Percentiles rank a stretch among this genome's conserved stretches.
phyloP scores from a whole-genome alignment of 176 grass and related monocot genomes.

The Musa acuminata region DNA sequence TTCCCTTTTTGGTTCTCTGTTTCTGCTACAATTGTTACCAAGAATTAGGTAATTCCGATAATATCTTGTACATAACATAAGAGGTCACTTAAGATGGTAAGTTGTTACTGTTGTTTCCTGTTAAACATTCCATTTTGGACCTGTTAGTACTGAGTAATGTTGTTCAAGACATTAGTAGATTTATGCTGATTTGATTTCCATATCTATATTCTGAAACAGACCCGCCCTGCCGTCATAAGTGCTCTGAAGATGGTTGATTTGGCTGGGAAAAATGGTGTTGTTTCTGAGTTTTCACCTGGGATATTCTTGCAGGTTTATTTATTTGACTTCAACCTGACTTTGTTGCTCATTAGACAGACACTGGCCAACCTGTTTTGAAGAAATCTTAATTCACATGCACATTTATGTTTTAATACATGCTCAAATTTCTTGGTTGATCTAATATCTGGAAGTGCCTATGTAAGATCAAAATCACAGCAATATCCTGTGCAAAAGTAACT shows the following conservation, averaged over 20 bases:
- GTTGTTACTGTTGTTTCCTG: background rate
- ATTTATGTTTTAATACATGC: background rate
- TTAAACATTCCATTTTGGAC: background rate
- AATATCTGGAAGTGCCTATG: background rate
- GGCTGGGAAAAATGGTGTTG: constrained; percentile 68
- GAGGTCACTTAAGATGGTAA: background rate
- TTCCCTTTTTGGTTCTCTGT: background rate
- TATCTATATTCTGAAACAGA: constrained; percentile 37
- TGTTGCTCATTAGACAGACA: constrained; percentile 11
- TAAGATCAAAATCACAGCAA: background rate
- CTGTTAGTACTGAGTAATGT: background rate
- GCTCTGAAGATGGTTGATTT: constrained; percentile 60
- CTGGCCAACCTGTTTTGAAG: constrained; percentile 4
- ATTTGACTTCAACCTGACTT: constrained; percentile 1
- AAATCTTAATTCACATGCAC: background rate
- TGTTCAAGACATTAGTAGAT: background rate
- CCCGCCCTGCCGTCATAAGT: constrained; percentile 65
- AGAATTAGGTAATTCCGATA: too few relatives aligned
- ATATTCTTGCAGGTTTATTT: constrained; percentile 84
- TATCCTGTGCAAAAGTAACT: too few relatives aligned
- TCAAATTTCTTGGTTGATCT: background rate
- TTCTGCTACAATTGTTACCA: too few relatives aligned
- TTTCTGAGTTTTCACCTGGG: constrained; percentile 77
- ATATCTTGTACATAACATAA: background rate
- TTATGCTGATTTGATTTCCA: constrained; percentile 17